Conservation (phyloP, 1,284 basidiomycete species). For the Ganoderma boninense region DNA sequence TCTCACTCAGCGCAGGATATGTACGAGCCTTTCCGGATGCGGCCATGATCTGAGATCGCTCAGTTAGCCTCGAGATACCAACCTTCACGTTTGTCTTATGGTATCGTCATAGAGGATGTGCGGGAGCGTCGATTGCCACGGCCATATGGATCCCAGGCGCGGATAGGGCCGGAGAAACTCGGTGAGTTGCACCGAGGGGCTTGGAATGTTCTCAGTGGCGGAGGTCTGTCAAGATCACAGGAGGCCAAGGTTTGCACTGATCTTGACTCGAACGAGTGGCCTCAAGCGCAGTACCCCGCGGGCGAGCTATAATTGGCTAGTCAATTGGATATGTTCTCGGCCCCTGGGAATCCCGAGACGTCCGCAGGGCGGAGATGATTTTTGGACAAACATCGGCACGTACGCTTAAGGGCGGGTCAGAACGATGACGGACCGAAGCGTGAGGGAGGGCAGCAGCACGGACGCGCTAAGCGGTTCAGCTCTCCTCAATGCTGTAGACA, state of each 20-base stretch:
- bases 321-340: slow-evolving; percentile 12
- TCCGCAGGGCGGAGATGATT: slow-evolving; percentile 20
- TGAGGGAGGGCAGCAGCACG: not conserved
- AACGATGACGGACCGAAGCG: slow-evolving; percentile 10
- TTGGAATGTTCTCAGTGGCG: not conserved
- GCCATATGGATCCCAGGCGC: not conserved
- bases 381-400: slow-evolving; percentile 13
- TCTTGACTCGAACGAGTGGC: slow-evolving; percentile 15
- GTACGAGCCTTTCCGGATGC: not conserved
- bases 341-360: slow-evolving; percentile 18
- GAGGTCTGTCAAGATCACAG: slow-evolving; percentile 11
- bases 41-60: slow-evolving; percentile 9
- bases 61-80: slow-evolving; percentile 14
- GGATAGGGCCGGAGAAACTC: slow-evolving; percentile 4
- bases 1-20: slow-evolving; percentile 1
- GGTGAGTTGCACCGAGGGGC: slow-evolving; percentile 5
- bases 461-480: slow-evolving; percentile 15
- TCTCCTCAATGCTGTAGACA: slow-evolving; percentile 9
- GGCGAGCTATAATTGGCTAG: not conserved
- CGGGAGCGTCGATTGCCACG: not conserved
- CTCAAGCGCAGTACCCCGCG: slow-evolving; percentile 9
- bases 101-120: slow-evolving; percentile 12
- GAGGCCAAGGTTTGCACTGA: slow-evolving; percentile 9
- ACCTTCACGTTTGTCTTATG: slow-evolving; percentile 10
- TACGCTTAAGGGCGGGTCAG: slow-evolving; percentile 13